Evolutionary conservation across 2,329 filamentous ascomycete genomes (phyloP), one percentile per base, ranked within the genome.

Genomic region (Tolypocladium tropicale): DNA sequence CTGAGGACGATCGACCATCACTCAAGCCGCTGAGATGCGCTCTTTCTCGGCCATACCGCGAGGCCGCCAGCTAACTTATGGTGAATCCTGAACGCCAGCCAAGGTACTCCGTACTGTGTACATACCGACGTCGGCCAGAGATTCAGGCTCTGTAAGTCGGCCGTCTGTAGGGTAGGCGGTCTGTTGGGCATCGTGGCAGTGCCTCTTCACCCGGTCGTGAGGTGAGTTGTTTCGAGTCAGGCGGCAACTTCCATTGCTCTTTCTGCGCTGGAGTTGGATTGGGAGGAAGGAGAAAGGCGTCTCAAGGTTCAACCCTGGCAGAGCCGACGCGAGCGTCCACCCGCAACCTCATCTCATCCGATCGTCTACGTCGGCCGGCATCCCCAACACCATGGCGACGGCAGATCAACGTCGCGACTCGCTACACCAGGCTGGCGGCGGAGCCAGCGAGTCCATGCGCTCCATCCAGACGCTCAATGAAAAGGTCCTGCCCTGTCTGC

Each of bases 381-480:
- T 37, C 36, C 4, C 18, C 34, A 12, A 18, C 43, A 49, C 25
- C 46, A 58, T 56, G 59, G 25, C 54, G 18, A 18, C 32, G 33
- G 36, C 11, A 53, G 36, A 54, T 10, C 54, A 55, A 56, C 46
- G 30, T 30, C 53, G 57, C 57, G 57, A 64, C 58, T 63, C 73
- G 32, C 53, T 70, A 53, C 70, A 68, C 56, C 75, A 78, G 58
- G 77, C 77, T 12, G 78, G 77, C 56, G 78, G 77, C 59, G 78
- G 77, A 46, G 72, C 73, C 33, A 74, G 72, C 60, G 72, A 72
- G 46, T 68, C 72, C 52, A 64, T 71, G 25, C 73, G 70, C 56
- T 66, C 64, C 46, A 67, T 81, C 61, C 63, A 71, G 41, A 67
- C 71, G 25, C 58, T 83, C 48, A 72, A 74, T 60, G 62, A 70